Evolutionary conservation across 2,329 filamentous ascomycete genomes (phyloP).

Genomic region (Cercospora zeae-maydis): DNA sequence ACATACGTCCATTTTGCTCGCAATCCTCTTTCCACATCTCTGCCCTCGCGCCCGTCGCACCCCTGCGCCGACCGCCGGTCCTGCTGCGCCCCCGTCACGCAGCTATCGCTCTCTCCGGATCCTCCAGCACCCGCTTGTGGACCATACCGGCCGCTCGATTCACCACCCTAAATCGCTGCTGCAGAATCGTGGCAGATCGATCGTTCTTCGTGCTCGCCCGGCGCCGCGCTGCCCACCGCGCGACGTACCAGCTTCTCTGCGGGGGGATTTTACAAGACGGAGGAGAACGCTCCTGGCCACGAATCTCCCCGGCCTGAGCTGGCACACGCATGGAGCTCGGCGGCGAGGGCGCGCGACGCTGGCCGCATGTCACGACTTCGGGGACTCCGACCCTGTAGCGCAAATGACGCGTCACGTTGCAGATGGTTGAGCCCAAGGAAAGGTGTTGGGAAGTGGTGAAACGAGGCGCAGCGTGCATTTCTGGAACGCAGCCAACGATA

Average conservation of each 20-base stretch:
- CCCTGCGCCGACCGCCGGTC: background rate
- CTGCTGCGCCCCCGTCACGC: background rate
- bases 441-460: background rate
- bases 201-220: background rate
- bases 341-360: background rate
- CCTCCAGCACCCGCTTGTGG: background rate
- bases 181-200: background rate
- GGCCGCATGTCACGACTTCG: no score
- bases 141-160: background rate
- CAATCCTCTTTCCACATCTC: slow-evolving; percentile 1
- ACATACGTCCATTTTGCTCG: background rate
- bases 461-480: background rate
- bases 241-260: background rate
- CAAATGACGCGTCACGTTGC: background rate
- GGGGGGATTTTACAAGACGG: background rate
- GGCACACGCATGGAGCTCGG: background rate
- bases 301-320: background rate
- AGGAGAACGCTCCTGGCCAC: background rate
- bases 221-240: background rate
- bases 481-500: no score
- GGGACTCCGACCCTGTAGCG: background rate
- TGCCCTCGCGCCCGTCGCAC: no score
- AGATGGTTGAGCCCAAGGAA: background rate
- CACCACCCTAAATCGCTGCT: background rate
- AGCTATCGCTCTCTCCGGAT: background rate